Evolutionary conservation across 805 yeast genomes (phyloP), one percentile per base, ranked within the genome.

Genomic region (Kazachstania taianensis): DNA sequence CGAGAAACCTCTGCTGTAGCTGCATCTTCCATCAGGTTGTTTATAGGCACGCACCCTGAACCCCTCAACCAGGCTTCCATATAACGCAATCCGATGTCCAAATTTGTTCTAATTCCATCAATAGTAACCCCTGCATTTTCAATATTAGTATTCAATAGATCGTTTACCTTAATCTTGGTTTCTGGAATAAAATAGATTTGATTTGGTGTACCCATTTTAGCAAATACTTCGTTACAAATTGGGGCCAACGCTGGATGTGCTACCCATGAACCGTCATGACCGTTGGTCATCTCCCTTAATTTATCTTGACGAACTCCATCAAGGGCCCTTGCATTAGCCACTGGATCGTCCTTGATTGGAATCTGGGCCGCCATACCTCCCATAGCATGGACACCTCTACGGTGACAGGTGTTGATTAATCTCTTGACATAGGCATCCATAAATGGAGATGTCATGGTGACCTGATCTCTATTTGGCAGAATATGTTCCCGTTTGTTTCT

Each of bases 351-450:
- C 58, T 81, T 81, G 61, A 81, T 81, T 44, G 89, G 89, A 49
- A 81, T 79, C 46, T 80, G 82, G 4, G 89, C 89, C 44, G 89
- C 89, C 94, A 81, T 81, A 48, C 92, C 94, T 49, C 94, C 92
- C 76, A 81, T 78, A 14, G 89, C 89, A 55, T 80, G 87, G 30
- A 81, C 89, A 42, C 78, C 81, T 63, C 89, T 71, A 50, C 72
- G 68, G 57, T 81, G 94, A 59, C 85, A 78, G 30, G 75, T 73
- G 56, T 77, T 70, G 45, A 81, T 82, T 57, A 81, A 66, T 50
- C 77, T 70, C 48, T 75, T 73, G 35, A 81, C 89, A 53, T 81
- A 81, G 16, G 81, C 73, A 18, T 79, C 66, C 92, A 81, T 81
- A 60, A 81, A 81, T 41, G 87, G 83, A 19, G 82, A 80, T 25